A percentile compares a stretch with the other conserved stretches of the same genome.
These are phyloP conservation scores for Inosperma sp. DNA, from an alignment of 768 basidiomycete species.

Conservation along the genomic window DNA sequence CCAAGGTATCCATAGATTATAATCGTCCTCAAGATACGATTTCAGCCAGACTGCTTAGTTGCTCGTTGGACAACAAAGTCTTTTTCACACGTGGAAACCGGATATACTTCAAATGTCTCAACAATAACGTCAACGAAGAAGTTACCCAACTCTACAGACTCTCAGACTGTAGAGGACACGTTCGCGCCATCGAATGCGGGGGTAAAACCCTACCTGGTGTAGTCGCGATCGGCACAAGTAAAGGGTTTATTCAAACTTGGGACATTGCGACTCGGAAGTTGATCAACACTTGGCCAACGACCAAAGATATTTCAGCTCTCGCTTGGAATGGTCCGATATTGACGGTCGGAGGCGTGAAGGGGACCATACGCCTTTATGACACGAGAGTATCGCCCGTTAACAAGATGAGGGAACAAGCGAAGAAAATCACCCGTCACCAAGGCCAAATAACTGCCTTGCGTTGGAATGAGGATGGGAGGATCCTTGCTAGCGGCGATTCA, in stretches of 20 bases:
- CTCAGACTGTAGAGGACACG: conserved; percentile 40
- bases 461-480: conserved; percentile 63
- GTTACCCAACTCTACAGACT: conserved; percentile 50
- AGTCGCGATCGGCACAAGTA: conserved; percentile 58
- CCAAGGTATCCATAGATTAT: conserved; percentile 23
- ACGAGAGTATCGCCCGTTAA: conserved; percentile 46
- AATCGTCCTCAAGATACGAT: conserved; percentile 20
- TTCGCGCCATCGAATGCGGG: conserved; percentile 41
- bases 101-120: conserved; percentile 48
- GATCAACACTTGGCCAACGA: conserved; percentile 45
- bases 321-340: conserved; percentile 64
- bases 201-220: conserved; percentile 32
- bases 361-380: conserved; percentile 73
- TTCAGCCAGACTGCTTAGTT: conserved; percentile 32
- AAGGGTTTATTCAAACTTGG: conserved; percentile 69
- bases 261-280: conserved; percentile 56
- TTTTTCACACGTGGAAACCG: conserved; percentile 53
- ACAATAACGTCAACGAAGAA: conserved; percentile 33
- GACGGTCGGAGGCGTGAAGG: conserved; percentile 62
- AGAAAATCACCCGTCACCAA: conserved; percentile 64
- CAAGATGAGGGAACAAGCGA: conserved; percentile 58
- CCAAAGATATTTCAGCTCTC: conserved; percentile 58
- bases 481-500: conserved; percentile 74
- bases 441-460: conserved; percentile 58
- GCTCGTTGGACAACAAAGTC: conserved; percentile 41